A percentile compares a stretch with the other conserved stretches of the same genome.
These are phyloP conservation scores for Ceratobasidium sp. DNA, from an alignment of 1,284 basidiomycete genomes.

Conservation along the genomic window DNA sequence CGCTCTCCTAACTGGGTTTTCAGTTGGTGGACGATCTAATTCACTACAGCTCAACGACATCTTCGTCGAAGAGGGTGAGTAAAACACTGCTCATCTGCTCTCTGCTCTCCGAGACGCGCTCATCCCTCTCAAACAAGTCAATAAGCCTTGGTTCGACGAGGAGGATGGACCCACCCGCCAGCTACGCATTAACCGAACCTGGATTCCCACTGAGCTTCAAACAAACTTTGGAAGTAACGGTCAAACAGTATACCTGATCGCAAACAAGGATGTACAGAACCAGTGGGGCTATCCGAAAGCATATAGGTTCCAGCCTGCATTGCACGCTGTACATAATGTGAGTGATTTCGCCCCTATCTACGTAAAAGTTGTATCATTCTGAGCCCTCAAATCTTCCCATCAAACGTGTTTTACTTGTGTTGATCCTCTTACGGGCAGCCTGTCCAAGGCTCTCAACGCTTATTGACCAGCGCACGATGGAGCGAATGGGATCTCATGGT, in stretches of 20 bases:
- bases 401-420: neutral
- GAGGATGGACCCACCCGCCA: constrained; percentile 72
- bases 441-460: constrained; percentile 65
- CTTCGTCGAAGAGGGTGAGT: constrained; percentile 64
- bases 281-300: constrained; percentile 70
- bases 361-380: constrained; percentile 38
- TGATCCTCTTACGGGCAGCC: constrained; percentile 59
- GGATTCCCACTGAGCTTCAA: constrained; percentile 71
- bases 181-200: constrained; percentile 66
- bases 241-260: constrained; percentile 68
- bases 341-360: constrained; percentile 50
- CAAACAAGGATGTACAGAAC: constrained; percentile 72
- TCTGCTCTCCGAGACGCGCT: neutral
- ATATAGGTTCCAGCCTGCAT: constrained; percentile 70
- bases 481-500: constrained; percentile 74
- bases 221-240: constrained; percentile 67
- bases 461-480: constrained; percentile 72
- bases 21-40: constrained; percentile 71
- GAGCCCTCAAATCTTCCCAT: constrained; percentile 51
- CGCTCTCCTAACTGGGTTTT: constrained; percentile 66
- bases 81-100: constrained; percentile 53
- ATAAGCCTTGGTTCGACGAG: constrained; percentile 67
- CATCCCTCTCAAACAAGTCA: constrained; percentile 3
- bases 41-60: constrained; percentile 69
- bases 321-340: constrained; percentile 68